A percentile compares a stretch with the other conserved stretches of the same genome.
These are phyloP conservation scores for Melampsora larici-populina DNA, from an alignment of 1,284 basidiomycete species.

Conservation along the genomic window DNA sequence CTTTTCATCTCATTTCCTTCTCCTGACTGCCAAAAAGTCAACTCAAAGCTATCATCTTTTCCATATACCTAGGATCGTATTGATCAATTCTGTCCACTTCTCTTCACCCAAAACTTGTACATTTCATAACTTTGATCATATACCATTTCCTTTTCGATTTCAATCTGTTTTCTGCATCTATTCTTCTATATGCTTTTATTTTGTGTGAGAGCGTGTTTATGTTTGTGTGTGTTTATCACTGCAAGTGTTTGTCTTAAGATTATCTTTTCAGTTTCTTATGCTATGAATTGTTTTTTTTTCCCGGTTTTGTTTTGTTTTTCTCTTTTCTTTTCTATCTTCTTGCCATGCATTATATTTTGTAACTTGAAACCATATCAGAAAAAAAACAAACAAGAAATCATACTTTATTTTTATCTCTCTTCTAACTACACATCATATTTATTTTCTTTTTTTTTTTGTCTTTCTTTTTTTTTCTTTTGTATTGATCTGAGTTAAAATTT, in stretches of 20 bases:
- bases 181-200: background rate
- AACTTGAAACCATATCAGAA: background rate
- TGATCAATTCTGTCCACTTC: background rate
- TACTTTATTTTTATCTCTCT: too few species aligned
- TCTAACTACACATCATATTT: too few species aligned
- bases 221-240: background rate
- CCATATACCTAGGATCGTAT: background rate
- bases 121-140: background rate
- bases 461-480: background rate
- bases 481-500: too few species aligned
- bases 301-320: background rate
- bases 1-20: background rate
- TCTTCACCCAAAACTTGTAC: background rate
- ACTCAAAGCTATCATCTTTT: background rate
- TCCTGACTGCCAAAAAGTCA: too few species aligned
- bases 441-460: background rate
- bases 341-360: background rate
- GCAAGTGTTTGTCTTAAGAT: background rate
- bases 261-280: background rate
- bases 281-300: background rate
- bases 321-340: background rate
- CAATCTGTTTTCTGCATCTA: background rate
- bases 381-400: background rate
- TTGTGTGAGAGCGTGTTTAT: background rate
- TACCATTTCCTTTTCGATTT: conserved; percentile 1